Base-by-base conservation (phyloP, 2,329 filamentous ascomycete species). In the Aspergillus phoenicis region DNA sequence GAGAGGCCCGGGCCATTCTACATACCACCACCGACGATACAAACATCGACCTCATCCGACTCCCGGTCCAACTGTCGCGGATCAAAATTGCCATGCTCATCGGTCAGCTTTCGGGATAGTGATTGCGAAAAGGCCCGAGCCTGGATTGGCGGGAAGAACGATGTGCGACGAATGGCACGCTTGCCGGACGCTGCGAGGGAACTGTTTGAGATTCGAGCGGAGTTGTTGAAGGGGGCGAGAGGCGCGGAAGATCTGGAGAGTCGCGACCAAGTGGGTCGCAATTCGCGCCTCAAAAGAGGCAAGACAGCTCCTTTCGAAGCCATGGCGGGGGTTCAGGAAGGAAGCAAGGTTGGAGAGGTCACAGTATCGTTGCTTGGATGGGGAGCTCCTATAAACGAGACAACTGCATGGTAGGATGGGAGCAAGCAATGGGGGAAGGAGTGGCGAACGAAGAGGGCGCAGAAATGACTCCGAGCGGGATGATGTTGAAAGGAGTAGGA, bases 1-100 rank as follows among this genome's bases (percentile, higher is more conserved):
- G 5, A 49, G 24, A 22, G 26, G 13, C 24, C 28, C 36, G 28
- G 47, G 26, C 8, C 17, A 41, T 48, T 38, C 45, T 41, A 17
- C 78, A 71, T 81, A 87, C 85, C 94, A 76, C 91, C 95, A 72
- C 95, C 95, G 57, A 99, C 87, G 71, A 99, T 98, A 78, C 93
- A 96, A 30, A 99, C 93, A 78, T 99, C 95, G 30, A 99, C 95
- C 79, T 95, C 82, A 72, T 99, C 95, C 57, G 87, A 90, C 77
- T 98, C 95, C 66, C 95, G 89, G 66, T 98, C 94, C 60, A 93
- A 82, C 58, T 82, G 77, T 22, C 75, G 74, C 8, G 89, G 89
- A 72, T 93, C 88, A 68, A 91, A 91, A 59, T 80, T 72, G 38
- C 86, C 85, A 59, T 86, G 81, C 26, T 76, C 73, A 60, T 81